These are phyloP conservation scores for Eragrostis tef DNA, from an alignment of 202 grass and related monocot species.

Conservation along the genomic window DNA sequence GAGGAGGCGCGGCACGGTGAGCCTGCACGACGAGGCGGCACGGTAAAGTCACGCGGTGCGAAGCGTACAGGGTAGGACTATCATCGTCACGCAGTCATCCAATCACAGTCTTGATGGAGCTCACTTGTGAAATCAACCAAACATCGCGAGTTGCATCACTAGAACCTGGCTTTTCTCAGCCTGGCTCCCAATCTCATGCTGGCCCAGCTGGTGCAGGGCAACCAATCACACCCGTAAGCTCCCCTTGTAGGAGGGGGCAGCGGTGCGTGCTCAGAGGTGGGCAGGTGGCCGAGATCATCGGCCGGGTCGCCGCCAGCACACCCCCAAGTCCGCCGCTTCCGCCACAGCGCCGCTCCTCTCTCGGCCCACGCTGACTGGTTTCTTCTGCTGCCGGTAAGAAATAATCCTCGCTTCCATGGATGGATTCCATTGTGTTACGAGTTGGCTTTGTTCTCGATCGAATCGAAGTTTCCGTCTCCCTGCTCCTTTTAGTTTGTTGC, in stretches of 20 bases:
- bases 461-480: neutral
- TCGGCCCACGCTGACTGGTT: neutral
- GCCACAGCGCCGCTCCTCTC: neutral
- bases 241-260: constrained; percentile 11
- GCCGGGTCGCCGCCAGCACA: neutral
- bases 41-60: too few relatives aligned
- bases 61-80: too few relatives aligned
- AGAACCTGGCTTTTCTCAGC: too few relatives aligned
- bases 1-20: too few relatives aligned
- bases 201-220: too few relatives aligned
- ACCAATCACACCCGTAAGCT: neutral
- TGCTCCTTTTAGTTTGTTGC: neutral
- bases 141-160: too few relatives aligned
- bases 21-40: too few relatives aligned
- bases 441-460: neutral
- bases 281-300: neutral
- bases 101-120: too few relatives aligned
- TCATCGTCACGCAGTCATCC: too few relatives aligned
- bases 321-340: neutral
- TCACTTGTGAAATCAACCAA: too few relatives aligned
- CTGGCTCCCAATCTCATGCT: too few relatives aligned
- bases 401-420: neutral
- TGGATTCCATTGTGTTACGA: neutral
- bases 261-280: neutral
- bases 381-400: constrained; percentile 10